Percentiles rank a stretch among this genome's conserved stretches.
These are phyloP conservation scores for Moesziomyces antarcticus DNA, from an alignment of 1,284 basidiomycete genomes.

Conservation along the genomic window DNA sequence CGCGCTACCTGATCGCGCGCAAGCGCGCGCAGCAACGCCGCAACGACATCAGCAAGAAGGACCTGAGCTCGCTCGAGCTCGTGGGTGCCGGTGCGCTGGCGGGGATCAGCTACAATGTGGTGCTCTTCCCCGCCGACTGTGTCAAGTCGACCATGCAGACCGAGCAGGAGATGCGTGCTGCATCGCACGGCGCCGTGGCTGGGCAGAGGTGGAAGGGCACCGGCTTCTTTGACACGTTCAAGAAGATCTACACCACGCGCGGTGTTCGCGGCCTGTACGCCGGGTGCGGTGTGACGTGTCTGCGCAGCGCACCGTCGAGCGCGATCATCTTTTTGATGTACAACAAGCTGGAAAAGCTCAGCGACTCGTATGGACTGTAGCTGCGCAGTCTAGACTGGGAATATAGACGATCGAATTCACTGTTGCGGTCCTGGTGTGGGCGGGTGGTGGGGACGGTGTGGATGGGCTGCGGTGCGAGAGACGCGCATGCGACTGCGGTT, in stretches of 20 bases:
- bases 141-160: slow-evolving; percentile 97
- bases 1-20: slow-evolving; percentile 45
- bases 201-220: slow-evolving; percentile 69
- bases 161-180: slow-evolving; percentile 79
- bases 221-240: slow-evolving; percentile 79
- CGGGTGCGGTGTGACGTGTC: slow-evolving; percentile 89
- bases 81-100: slow-evolving; percentile 86
- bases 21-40: slow-evolving; percentile 48
- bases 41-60: slow-evolving; percentile 68
- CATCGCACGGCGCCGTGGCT: not conserved
- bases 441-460: slow-evolving; percentile 15
- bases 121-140: slow-evolving; percentile 77
- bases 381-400: too few species aligned
- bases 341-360: slow-evolving; percentile 60
- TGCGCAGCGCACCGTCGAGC: slow-evolving; percentile 78
- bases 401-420: not conserved
- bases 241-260: slow-evolving; percentile 79
- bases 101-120: slow-evolving; percentile 82
- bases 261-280: slow-evolving; percentile 90
- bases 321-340: slow-evolving; percentile 59
- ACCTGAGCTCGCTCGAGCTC: slow-evolving; percentile 81
- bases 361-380: slow-evolving; percentile 51
- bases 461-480: slow-evolving; percentile 6
- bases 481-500: slow-evolving; percentile 37
- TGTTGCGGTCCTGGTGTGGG: not conserved